These are phyloP conservation scores for Colletotrichum plurivorum DNA, from an alignment of 2,329 filamentous ascomycete species.

Conservation along the genomic window DNA sequence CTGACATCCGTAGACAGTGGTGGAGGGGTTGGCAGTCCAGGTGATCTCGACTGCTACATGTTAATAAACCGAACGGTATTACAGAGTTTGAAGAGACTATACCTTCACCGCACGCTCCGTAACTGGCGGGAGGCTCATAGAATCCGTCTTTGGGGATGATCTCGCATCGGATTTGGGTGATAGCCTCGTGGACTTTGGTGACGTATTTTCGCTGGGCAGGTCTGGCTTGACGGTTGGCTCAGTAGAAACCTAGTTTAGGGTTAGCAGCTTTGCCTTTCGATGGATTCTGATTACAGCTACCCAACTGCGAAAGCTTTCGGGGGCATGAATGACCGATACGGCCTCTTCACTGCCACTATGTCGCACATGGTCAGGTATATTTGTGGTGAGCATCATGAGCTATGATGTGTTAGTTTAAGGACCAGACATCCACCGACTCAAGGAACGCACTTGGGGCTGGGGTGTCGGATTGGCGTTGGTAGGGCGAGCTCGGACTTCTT, in stretches of 20 bases:
- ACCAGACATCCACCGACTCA: background rate
- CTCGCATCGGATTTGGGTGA: constrained; percentile 37
- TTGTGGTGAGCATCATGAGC: constrained; percentile 69
- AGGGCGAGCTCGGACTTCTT: constrained; percentile 66
- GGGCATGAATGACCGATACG: constrained; percentile 92
- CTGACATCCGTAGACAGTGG: constrained; percentile 83
- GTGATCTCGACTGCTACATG: constrained; percentile 48
- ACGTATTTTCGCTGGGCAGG: constrained; percentile 52
- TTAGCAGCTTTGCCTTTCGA: constrained; percentile 41
- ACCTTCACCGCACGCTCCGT: constrained; percentile 56
- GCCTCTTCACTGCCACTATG: constrained; percentile 80
- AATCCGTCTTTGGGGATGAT: constrained; percentile 55
- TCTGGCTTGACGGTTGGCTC: constrained; percentile 54
- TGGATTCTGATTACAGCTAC: constrained; percentile 60
- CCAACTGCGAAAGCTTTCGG: constrained; percentile 85
- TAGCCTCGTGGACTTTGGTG: constrained; percentile 52
- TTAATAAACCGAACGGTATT: background rate
- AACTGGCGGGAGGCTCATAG: constrained; percentile 52
- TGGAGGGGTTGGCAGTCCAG: constrained; percentile 72
- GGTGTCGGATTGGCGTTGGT: constrained; percentile 51
- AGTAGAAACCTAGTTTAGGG: constrained; percentile 55
- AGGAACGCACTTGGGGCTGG: constrained; percentile 55
- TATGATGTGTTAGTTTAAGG: constrained; percentile 44
- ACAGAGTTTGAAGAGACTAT: constrained; percentile 19
- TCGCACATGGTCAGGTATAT: constrained; percentile 70